A percentile compares a stretch with the other conserved stretches of the same genome.
phyloP scores from a whole-genome alignment of 495 filamentous ascomycete species.

The Aspergillus hancockii region DNA sequence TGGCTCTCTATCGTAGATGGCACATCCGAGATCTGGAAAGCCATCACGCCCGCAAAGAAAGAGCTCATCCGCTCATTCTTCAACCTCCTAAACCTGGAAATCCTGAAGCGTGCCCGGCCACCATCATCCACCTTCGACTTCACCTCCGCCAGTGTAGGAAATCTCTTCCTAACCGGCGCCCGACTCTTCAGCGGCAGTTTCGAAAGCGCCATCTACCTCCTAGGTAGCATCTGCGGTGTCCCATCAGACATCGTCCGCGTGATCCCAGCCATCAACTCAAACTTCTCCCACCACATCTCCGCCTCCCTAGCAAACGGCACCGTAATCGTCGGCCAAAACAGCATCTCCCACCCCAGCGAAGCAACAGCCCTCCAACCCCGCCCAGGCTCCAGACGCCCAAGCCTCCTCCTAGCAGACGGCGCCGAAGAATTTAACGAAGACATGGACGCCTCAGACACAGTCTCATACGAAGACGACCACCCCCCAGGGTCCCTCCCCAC shows the following conservation, averaged over 20 bases:
- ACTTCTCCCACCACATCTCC: constrained; percentile 91
- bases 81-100: constrained; percentile 84
- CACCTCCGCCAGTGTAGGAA: constrained; percentile 84
- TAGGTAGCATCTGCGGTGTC: constrained; percentile 78
- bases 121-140: constrained; percentile 84
- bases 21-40: constrained; percentile 69
- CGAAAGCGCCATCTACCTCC: constrained; percentile 78
- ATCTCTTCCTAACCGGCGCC: constrained; percentile 86
- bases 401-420: constrained; percentile 45
- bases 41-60: constrained; percentile 79
- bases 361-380: constrained; percentile 49
- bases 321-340: constrained; percentile 87
- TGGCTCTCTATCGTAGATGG: constrained; percentile 92
- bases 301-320: constrained; percentile 76
- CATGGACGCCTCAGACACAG: constrained; percentile 63
- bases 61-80: constrained; percentile 91
- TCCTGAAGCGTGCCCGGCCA: constrained; percentile 78
- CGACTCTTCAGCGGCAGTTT: constrained; percentile 80
- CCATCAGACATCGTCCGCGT: constrained; percentile 68
- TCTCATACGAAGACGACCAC: constrained; percentile 74
- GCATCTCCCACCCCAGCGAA: constrained; percentile 81
- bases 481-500: constrained; percentile 81
- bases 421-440: constrained; percentile 54
- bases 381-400: constrained; percentile 34
- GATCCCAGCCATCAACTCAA: constrained; percentile 88